phyloP scores from a whole-genome alignment of 495 filamentous ascomycete genomes.

The Annulohypoxylon maeteangense region DNA sequence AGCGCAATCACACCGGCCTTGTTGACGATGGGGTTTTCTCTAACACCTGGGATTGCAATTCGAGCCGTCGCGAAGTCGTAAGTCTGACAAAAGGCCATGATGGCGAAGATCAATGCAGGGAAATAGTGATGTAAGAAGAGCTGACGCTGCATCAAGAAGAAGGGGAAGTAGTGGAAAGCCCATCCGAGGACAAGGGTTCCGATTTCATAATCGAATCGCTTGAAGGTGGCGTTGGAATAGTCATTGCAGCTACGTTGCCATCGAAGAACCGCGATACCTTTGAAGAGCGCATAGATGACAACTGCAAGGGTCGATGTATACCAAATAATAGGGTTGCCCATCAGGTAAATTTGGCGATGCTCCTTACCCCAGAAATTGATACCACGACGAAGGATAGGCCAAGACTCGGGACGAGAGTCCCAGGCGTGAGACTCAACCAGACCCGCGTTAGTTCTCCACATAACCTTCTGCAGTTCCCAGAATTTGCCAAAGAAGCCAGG shows the following conservation, averaged over 20 bases:
- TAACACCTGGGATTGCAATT: slow-evolving; percentile 72
- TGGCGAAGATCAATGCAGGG: slow-evolving; percentile 93
- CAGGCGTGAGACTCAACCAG: slow-evolving; percentile 96
- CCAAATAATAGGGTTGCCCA: slow-evolving; percentile 96
- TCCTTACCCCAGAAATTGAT: slow-evolving; percentile 99
- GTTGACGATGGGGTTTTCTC: slow-evolving; percentile 77
- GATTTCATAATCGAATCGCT: slow-evolving; percentile 97
- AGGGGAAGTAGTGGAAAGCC: slow-evolving; percentile 97
- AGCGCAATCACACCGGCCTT: slow-evolving; percentile 74
- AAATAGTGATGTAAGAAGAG: slow-evolving; percentile 98
- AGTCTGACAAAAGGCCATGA: slow-evolving; percentile 86
- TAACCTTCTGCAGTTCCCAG: slow-evolving; percentile 98
- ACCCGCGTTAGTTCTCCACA: slow-evolving; percentile 98
- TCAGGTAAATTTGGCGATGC: slow-evolving; percentile 92
- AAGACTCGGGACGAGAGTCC: slow-evolving; percentile 94
- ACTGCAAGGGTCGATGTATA: slow-evolving; percentile 88
- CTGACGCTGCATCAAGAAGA: slow-evolving; percentile 97
- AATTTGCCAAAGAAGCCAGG: slow-evolving; percentile 98
- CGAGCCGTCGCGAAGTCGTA: slow-evolving; percentile 85
- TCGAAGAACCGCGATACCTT: slow-evolving; percentile 84
- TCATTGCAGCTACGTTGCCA: slow-evolving; percentile 94
- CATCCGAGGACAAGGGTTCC: slow-evolving; percentile 90
- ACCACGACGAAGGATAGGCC: slow-evolving; percentile 91
- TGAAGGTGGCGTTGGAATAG: slow-evolving; percentile 82
- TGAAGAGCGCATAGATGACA: slow-evolving; percentile 80